Base-by-base conservation (phyloP, 345 rosid species). In the Salix udensis region DNA sequence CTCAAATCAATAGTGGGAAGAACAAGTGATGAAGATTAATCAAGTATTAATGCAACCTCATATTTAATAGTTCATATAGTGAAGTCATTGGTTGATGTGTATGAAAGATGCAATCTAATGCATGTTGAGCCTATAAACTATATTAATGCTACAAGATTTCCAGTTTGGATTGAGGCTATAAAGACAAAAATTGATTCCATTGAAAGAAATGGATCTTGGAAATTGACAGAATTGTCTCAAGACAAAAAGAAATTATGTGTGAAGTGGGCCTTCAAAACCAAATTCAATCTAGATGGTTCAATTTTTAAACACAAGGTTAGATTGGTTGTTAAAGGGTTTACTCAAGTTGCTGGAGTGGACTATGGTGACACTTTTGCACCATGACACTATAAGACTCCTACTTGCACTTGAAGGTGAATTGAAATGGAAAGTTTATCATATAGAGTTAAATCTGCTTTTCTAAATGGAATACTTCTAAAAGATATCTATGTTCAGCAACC, bases 11-110 rank as follows among this genome's bases (percentile, higher is more conserved):
- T 7, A 65, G 67, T 11, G 3, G 2, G 11, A 14, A 11, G 1
- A 4, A 13, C 1, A 5, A 0, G 26, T 65, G 36, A 9, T 30
- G 5, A 1, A 18, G 42, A 26, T 66, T 21, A 12, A 6, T 21
- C 1, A 11, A 8, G 36, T 19, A 66, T 62, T 24, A 11, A 8
- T 30, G 5, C 18, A 30, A 30, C 36, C 36, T 66, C 10, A 12
- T 0, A 66, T 16, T 3, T 44, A 30, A 0, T 4, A 30, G 0
- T 16, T 1, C 18, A 0, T 4, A 66, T 34, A 0, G n/a, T 66
- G 1, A 66, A 12, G 9, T 1, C 42, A 5, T 14, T 66, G 0
- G 16, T 24, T 30, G 6, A 66, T 16, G 9, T 66, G 7, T 66
- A 66, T 36, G 23, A 66, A 19, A 66, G 4, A 30, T 36, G 46